phyloP scores from a whole-genome alignment of 495 filamentous ascomycete genomes.

The Aspergillus sparsus region DNA sequence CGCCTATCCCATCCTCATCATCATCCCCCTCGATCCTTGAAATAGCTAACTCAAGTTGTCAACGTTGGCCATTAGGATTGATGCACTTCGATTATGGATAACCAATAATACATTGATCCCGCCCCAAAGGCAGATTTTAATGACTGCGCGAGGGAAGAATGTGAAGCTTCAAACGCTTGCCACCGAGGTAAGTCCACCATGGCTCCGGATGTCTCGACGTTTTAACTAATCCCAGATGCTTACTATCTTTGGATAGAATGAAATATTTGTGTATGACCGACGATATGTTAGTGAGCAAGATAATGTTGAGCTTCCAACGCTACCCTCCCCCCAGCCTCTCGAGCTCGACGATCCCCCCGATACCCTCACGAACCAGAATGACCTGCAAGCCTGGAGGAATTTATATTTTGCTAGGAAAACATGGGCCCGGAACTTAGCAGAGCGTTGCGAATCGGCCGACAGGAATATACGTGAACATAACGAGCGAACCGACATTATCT shows the following conservation, averaged over 20 bases:
- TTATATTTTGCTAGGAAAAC: conserved; percentile 70
- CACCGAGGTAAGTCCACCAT: conserved; percentile 61
- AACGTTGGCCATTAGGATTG: conserved; percentile 52
- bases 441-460: conserved; percentile 62
- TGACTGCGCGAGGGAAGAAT: conserved; percentile 80
- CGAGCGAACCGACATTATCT: conserved; percentile 68
- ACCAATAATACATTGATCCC: conserved; percentile 65
- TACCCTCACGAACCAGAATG: conserved; percentile 68
- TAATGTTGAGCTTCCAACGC: conserved; percentile 53
- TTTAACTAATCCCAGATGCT: neutral
- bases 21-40: conserved; percentile 4
- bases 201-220: neutral
- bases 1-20: conserved; percentile 9
- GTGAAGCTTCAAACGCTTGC: conserved; percentile 73
- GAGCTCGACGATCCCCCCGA: conserved; percentile 65
- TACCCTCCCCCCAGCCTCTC: conserved; percentile 60
- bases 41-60: conserved; percentile 25
- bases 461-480: conserved; percentile 53
- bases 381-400: conserved; percentile 78
- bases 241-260: conserved; percentile 54
- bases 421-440: conserved; percentile 73
- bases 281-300: conserved; percentile 54
- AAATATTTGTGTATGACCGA: conserved; percentile 85
- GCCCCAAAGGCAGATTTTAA: conserved; percentile 70
- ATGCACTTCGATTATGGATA: conserved; percentile 69